Evolutionary conservation across 345 rosid species (phyloP), one percentile per base, ranked within the genome.

Genomic region (Rhodamnia rubescens): DNA sequence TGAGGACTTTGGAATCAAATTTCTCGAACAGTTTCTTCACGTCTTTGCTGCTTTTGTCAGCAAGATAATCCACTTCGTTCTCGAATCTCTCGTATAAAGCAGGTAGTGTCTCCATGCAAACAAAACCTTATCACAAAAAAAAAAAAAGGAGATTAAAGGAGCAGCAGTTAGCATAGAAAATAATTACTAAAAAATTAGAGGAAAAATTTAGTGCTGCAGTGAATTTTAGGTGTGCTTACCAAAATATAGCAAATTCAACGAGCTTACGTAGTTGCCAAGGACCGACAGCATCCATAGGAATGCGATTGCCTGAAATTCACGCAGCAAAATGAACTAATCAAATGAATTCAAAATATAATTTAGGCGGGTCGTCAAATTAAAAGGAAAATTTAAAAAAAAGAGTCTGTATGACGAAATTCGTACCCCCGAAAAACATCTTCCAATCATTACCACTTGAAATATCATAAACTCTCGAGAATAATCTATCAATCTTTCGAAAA

Each of bases 201-300:
- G 14, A n/a, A 36, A 64, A 20, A 16, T 29, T 36, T 9, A 49
- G 20, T 74, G 40, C 21, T 16, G 42, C 44, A 32, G 0, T 32
- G 75, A 32, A 64, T 64, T 64, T 59, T 4, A 0, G 1, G 24
- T 44, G 8, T 44, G 13, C 92, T 90, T 85, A 93, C 96, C 90
- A 3, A 90, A 84, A 55, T 92, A 93, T 81, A 90, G 18, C 5
- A 93, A 80, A 82, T 88, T 93, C 58, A 89, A 85, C 69, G 92
- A 88, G 88, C 90, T 90, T 86, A 91, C 85, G 81, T 88, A 85
- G 83, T 87, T 89, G 53, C 93, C 91, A 15, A 90, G 83, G 55
- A 87, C 87, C 40, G 94, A 91, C 83, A 93, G 57, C 52, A 90
- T 88, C 93, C 92, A 91, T 11, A 91, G 90, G 32, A 85, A 85